Percentiles rank a stretch among this genome's conserved stretches.
Evolutionary conservation across 768 basidiomycete genomes (phyloP).

Genomic region (Tulasnella sp.): DNA sequence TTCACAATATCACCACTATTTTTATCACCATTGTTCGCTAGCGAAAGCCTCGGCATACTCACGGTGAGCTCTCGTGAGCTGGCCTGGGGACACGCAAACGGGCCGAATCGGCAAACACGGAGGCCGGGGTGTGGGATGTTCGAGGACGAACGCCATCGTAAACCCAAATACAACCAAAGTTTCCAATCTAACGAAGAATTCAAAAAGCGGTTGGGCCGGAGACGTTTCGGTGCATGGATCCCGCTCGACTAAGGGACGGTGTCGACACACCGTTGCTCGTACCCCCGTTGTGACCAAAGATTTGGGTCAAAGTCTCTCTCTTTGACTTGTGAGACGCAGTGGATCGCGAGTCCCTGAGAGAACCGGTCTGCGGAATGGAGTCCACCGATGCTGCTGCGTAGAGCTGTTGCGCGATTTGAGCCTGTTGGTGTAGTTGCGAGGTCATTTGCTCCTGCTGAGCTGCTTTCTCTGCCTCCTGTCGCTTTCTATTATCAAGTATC

Average conservation of each 20-base stretch:
- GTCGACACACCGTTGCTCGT: not conserved
- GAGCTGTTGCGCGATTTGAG: slow-evolving; percentile 24
- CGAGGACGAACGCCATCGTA: not conserved
- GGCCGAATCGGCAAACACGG: not conserved
- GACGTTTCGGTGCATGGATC: slow-evolving; percentile 21
- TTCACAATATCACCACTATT: no score
- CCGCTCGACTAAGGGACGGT: slow-evolving; percentile 9
- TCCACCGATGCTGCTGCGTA: slow-evolving; percentile 22
- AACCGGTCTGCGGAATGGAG: not conserved
- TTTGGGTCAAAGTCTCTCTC: not conserved
- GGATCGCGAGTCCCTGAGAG: slow-evolving; percentile 6
- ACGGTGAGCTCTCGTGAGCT: no score
- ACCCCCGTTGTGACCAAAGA: not conserved
- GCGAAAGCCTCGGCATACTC: no score
- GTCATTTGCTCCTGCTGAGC: slow-evolving; percentile 23
- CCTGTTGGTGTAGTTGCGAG: slow-evolving; percentile 19
- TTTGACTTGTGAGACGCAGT: slow-evolving; percentile 8
- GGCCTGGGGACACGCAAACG: not conserved
- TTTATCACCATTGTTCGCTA: no score
- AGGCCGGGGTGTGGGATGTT: not conserved
- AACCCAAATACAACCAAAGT: not conserved
- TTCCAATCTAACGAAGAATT: slow-evolving; percentile 1
- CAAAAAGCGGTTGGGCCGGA: not conserved
- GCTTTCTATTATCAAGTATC: slow-evolving; percentile 17
- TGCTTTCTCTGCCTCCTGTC: slow-evolving; percentile 5